phyloP scores from a whole-genome alignment of 208 protist genomes.

The Trypanosoma melophagium region DNA sequence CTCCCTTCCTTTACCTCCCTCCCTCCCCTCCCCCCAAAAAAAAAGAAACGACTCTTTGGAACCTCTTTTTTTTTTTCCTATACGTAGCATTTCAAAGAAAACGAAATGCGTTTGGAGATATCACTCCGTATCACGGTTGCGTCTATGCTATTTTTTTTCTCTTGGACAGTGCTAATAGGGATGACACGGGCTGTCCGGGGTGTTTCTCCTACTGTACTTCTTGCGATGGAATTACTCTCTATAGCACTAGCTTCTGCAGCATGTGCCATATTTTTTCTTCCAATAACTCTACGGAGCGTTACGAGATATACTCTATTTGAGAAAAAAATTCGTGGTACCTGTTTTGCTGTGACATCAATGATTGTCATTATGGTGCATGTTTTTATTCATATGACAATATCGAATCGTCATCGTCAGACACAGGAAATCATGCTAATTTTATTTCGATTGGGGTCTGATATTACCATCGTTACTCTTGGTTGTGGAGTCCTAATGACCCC shows the following conservation, averaged over 20 bases:
- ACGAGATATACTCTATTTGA: neutral
- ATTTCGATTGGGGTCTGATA: slow-evolving; percentile 12
- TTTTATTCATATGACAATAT: slow-evolving; percentile 29
- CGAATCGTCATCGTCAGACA: slow-evolving; percentile 38
- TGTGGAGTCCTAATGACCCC: slow-evolving; percentile 1
- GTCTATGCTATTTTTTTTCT: slow-evolving; percentile 6
- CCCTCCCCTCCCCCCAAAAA: no score
- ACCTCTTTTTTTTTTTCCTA: no score
- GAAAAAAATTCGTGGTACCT: neutral
- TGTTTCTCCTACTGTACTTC: neutral
- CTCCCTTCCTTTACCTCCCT: no score
- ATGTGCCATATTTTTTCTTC: slow-evolving; percentile 10
- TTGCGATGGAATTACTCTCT: slow-evolving; percentile 6
- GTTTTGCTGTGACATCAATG: neutral
- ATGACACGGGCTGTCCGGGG: slow-evolving; percentile 4
- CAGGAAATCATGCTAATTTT: slow-evolving; percentile 48
- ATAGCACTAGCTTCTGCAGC: slow-evolving; percentile 17
- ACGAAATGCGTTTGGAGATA: no score
- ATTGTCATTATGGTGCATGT: slow-evolving; percentile 21
- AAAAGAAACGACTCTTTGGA: no score
- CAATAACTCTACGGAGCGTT: neutral
- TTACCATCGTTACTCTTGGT: slow-evolving; percentile 5
- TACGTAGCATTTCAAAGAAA: no score
- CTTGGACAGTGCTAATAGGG: slow-evolving; percentile 17
- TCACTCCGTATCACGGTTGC: neutral